Evolutionary conservation across 352 stramenopile genomes (phyloP).

Genomic region (Phytophthora ramorum): DNA sequence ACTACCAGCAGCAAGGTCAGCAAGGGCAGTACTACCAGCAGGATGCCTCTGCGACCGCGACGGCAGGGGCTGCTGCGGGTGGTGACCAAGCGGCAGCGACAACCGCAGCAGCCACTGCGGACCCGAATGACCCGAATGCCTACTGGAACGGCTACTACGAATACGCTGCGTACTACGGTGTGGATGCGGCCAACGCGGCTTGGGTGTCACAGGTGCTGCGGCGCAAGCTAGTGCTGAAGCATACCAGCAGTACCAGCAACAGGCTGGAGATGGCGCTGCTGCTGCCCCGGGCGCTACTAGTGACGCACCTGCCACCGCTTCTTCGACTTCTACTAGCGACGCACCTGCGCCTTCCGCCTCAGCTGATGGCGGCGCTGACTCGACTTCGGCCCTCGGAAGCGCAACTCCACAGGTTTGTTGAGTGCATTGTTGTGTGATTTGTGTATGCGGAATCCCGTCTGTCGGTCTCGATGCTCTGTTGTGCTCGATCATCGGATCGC

Average conservation of each 20-base stretch:
- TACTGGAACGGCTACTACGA: constrained; percentile 93
- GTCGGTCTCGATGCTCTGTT: constrained; percentile 35
- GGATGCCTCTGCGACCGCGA: constrained; percentile 28
- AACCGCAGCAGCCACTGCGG: constrained; percentile 59
- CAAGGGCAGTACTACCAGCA: constrained; percentile 72
- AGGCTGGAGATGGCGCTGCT: constrained; percentile 37
- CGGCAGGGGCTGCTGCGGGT: constrained; percentile 15
- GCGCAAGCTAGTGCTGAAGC: constrained; percentile 71
- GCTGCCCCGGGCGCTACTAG: constrained; percentile 9
- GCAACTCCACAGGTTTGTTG: constrained; percentile 71
- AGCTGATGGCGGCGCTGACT: constrained; percentile 13
- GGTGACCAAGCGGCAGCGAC: constrained; percentile 33
- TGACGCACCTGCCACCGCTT: constrained; percentile 2
- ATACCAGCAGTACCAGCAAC: constrained; percentile 79
- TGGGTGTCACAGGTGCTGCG: constrained; percentile 84
- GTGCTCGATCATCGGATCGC: constrained; percentile 16
- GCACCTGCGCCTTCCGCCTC: not conserved
- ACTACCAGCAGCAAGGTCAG: constrained; percentile 72
- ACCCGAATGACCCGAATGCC: constrained; percentile 88
- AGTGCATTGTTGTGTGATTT: constrained; percentile 51
- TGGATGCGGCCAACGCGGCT: constrained; percentile 84
- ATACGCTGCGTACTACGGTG: constrained; percentile 89
- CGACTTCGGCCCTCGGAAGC: constrained; percentile 23
- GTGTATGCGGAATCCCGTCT: constrained; percentile 13
- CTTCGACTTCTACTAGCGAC: constrained; percentile 13